Base-by-base conservation (phyloP, 2,329 filamentous ascomycete species). In the Ophiostoma tasmaniense region DNA sequence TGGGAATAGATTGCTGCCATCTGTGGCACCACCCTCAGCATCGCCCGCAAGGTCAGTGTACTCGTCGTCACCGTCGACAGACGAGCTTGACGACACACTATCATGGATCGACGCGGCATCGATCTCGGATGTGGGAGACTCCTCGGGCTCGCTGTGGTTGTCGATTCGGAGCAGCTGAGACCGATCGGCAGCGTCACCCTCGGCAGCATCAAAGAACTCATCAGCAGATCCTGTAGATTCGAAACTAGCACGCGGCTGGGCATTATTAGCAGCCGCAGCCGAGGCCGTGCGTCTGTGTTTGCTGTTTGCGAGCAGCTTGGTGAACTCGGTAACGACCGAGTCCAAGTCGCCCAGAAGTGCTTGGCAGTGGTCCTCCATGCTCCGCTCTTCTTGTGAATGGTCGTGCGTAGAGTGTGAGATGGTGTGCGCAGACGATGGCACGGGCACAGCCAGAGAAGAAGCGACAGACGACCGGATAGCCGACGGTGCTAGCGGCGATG, bases 181-280 rank as follows among this genome's bases (percentile, higher is more conserved):
- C 73, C 74, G 66, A 65, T 70, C 65, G 0, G 62, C 55, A 5
- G 62, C 25, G 10, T 25, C 37, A 20, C 85, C 88, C 75, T 90
- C 88, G 0, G 95, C 88, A 0, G 95, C 95, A 77, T 99, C 95
- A 74, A 97, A 99, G 79, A 98, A 99, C 76, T 98, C 94, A 69
- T 96, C 91, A 1, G 91, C 90, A 28, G 85, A 85, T 37, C 89
- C 84, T 2, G 42, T 45, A 0, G 93, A 96, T 71, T 97, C 93
- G 68, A 96, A 86, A 75, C 93, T 97, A 75, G 85, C 82, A 50
- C 84, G 80, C 10, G 81, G 80, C 0, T 77, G 76, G 66, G 73
- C 77, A 4, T 39, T 66, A 45, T 39, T 65, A 42, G 66, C 66
- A 11, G 55, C 68, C 11, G 79, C 74, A 6, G 88, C 82, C 14